Evolutionary conservation across 352 stramenopile genomes (phyloP).

Genomic region (Pythium utonaiense): DNA sequence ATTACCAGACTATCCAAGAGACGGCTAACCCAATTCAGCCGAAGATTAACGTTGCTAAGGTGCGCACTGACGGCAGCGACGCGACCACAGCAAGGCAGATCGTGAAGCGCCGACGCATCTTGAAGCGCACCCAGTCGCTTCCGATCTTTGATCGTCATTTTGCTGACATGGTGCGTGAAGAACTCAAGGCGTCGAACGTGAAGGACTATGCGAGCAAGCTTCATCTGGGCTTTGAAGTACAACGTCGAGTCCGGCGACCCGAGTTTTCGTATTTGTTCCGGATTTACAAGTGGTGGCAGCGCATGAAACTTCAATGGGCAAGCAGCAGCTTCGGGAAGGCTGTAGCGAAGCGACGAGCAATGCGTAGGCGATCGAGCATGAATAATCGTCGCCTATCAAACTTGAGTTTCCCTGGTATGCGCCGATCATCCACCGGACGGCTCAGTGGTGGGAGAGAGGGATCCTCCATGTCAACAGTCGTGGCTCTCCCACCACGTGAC

Average conservation of each 20-base stretch:
- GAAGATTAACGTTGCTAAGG: no score
- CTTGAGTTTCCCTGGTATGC: not conserved
- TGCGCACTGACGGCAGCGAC: no score
- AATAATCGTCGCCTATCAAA: slow-evolving; percentile 4
- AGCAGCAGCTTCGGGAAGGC: not conserved
- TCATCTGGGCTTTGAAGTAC: slow-evolving; percentile 48
- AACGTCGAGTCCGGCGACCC: slow-evolving; percentile 46
- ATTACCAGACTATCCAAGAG: slow-evolving; percentile 32
- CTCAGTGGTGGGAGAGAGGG: not conserved
- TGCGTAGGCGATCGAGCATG: not conserved
- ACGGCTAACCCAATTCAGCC: not conserved
- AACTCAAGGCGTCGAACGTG: slow-evolving; percentile 56
- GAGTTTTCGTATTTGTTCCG: slow-evolving; percentile 57
- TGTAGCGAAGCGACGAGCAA: not conserved
- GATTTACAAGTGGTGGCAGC: slow-evolving; percentile 41
- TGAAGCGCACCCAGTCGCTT: slow-evolving; percentile 62
- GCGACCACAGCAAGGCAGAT: not conserved
- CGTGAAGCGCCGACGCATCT: slow-evolving; percentile 31
- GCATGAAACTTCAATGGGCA: slow-evolving; percentile 12
- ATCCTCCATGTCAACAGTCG: not conserved
- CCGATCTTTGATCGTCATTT: slow-evolving; percentile 66
- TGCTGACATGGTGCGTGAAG: slow-evolving; percentile 42
- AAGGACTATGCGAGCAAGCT: slow-evolving; percentile 57
- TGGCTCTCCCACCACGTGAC: not conserved
- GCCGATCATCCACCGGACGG: not conserved